Evolutionary conservation across 2,329 filamentous ascomycete genomes (phyloP).

Genomic region (Botrytis squamosa): DNA sequence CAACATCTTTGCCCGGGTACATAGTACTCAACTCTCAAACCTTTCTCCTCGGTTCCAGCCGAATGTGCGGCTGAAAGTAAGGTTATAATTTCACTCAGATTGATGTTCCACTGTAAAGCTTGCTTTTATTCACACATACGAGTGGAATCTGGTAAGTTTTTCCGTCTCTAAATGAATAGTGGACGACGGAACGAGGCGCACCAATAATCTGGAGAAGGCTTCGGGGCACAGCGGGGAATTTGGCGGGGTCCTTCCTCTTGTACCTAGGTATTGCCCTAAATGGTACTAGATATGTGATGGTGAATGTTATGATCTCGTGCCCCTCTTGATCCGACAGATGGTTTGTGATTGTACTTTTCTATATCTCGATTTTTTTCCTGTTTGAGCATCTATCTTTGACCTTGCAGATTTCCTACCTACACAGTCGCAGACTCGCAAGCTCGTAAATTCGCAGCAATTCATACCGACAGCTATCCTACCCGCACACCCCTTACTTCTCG

Average conservation of each 20-base stretch:
- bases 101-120: not conserved
- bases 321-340: not conserved
- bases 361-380: not conserved
- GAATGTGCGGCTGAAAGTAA: not conserved
- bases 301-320: constrained; percentile 15
- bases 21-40: not conserved
- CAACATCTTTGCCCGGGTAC: no score
- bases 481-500: not conserved
- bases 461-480: constrained; percentile 24
- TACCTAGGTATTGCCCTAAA: constrained; percentile 13
- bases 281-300: not conserved
- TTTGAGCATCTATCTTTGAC: not conserved
- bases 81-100: not conserved
- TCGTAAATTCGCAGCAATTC: not conserved
- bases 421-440: not conserved
- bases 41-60: not conserved
- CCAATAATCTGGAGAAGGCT: constrained; percentile 15
- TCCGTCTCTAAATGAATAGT: constrained; percentile 15
- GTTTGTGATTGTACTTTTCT: not conserved
- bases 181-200: constrained; percentile 11
- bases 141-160: not conserved
- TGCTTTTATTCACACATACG: not conserved
- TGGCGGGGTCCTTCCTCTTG: constrained; percentile 17
- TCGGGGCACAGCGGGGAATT: constrained; percentile 10
- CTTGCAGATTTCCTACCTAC: not conserved